Conservation (phyloP, 2,329 filamentous ascomycete species). For the Myriangium duriaei region DNA sequence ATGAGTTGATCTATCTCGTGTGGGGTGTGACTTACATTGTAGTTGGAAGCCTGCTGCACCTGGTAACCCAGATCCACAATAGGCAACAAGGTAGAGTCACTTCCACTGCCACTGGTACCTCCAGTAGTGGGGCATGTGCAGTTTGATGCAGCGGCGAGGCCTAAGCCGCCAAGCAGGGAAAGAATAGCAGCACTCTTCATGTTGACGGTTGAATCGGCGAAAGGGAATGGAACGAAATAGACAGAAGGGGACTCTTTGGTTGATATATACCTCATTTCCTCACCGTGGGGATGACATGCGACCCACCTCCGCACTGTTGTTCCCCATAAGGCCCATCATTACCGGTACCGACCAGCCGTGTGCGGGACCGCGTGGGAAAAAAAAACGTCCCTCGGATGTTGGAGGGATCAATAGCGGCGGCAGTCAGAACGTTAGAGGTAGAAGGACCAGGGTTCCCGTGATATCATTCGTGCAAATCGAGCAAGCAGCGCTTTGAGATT, state of each 20-base stretch:
- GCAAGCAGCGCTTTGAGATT: background rate
- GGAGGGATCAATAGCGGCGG: too few species aligned
- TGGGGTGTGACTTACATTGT: conserved; percentile 22
- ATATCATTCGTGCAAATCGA: background rate
- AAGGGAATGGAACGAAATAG: background rate
- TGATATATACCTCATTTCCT: too few species aligned
- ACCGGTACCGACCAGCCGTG: too few species aligned
- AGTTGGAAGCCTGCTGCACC: conserved; percentile 34
- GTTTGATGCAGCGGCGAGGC: conserved; percentile 2
- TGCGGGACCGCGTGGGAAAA: too few species aligned
- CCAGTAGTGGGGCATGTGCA: background rate
- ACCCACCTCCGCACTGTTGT: background rate
- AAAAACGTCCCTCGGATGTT: too few species aligned
- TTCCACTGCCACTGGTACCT: background rate
- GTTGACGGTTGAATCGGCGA: conserved; percentile 1
- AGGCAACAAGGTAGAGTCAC: conserved; percentile 21
- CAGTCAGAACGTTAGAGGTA: too few species aligned
- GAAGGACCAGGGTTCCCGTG: background rate
- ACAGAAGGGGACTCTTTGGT: too few species aligned
- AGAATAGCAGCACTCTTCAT: conserved; percentile 5
- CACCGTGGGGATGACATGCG: too few species aligned
- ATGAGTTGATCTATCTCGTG: background rate
- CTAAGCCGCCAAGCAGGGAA: conserved; percentile 3
- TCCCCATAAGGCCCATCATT: too few species aligned
- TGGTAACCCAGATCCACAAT: conserved; percentile 44